Evolutionary conservation across 1,284 basidiomycete genomes (phyloP).

Genomic region (Xanthoconium separans): DNA sequence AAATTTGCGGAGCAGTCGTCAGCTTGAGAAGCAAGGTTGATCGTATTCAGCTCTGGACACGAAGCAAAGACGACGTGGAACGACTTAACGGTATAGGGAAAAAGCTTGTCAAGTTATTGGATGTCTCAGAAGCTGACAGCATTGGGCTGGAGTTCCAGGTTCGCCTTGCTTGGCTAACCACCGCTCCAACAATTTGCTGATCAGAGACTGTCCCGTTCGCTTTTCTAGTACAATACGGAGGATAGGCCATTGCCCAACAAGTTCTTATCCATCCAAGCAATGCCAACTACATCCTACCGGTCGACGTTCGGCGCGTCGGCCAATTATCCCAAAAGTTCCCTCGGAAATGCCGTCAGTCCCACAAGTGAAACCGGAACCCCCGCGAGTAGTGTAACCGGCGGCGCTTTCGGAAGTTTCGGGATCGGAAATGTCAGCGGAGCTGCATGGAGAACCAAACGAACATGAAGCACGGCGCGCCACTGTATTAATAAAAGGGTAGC

Average conservation of each 20-base stretch:
- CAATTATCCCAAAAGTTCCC: constrained; percentile 23
- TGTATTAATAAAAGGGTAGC: not conserved
- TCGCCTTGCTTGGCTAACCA: constrained; percentile 15
- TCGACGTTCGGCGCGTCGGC: constrained; percentile 49
- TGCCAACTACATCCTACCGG: constrained; percentile 63
- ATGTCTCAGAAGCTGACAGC: constrained; percentile 73
- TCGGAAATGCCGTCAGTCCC: constrained; percentile 21
- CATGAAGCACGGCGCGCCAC: constrained; percentile 9
- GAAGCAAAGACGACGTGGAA: constrained; percentile 81
- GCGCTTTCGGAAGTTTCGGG: constrained; percentile 52
- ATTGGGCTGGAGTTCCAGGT: constrained; percentile 91
- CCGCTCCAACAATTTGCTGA: constrained; percentile 1
- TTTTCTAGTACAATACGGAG: constrained; percentile 71
- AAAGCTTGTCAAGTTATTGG: constrained; percentile 78
- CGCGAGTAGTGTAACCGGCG: constrained; percentile 22
- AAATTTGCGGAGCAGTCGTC: constrained; percentile 90
- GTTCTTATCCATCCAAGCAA: constrained; percentile 73
- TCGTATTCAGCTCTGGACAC: constrained; percentile 87
- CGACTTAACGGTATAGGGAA: constrained; percentile 81
- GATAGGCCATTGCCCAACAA: constrained; percentile 76
- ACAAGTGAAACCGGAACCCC: constrained; percentile 26
- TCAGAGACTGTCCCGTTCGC: not conserved
- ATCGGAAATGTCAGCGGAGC: constrained; percentile 39
- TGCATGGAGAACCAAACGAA: constrained; percentile 29
- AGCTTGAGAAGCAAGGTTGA: constrained; percentile 85